Evolutionary conservation across 2,329 filamentous ascomycete species (phyloP).

Genomic region (Claviceps spartinae): DNA sequence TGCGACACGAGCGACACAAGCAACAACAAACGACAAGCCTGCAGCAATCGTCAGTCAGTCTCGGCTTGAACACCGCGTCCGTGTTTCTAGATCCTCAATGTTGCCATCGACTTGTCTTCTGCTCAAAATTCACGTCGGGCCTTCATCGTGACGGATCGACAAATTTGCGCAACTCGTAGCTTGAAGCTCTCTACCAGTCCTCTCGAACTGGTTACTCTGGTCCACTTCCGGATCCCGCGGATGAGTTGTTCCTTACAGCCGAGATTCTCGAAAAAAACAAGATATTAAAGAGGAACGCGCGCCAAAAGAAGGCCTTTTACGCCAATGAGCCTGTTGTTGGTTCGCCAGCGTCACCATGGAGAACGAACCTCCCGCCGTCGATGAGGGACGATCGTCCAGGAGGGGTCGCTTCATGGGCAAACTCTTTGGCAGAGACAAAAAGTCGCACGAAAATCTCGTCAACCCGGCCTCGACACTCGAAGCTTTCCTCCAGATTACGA

Average conservation of each 20-base stretch:
- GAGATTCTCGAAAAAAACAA: background rate
- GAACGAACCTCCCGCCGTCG: conserved; percentile 27
- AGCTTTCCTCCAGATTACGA: conserved; percentile 43
- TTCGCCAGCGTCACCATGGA: conserved; percentile 25
- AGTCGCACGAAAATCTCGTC: conserved; percentile 19
- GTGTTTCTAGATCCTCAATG: background rate
- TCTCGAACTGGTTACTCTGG: background rate
- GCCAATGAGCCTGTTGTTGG: conserved; percentile 18
- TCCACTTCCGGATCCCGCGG: background rate
- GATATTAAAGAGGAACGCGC: background rate
- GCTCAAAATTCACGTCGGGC: background rate
- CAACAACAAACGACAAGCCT: conserved; percentile 1
- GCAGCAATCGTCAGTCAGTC: background rate
- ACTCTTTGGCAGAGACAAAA: conserved; percentile 38
- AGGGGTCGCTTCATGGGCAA: conserved; percentile 49
- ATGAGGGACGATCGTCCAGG: conserved; percentile 29
- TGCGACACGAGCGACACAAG: conserved; percentile 1
- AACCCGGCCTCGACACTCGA: conserved; percentile 36
- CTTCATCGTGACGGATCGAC: background rate
- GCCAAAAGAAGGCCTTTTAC: conserved; percentile 1
- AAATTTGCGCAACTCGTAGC: background rate
- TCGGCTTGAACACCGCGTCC: background rate
- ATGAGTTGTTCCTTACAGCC: background rate
- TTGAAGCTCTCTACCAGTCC: background rate
- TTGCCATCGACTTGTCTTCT: background rate